Evolutionary conservation across 192 early-diverging fungal genomes (phyloP), one percentile per base, ranked within the genome.

Genomic region (Umbelopsis sp.): DNA sequence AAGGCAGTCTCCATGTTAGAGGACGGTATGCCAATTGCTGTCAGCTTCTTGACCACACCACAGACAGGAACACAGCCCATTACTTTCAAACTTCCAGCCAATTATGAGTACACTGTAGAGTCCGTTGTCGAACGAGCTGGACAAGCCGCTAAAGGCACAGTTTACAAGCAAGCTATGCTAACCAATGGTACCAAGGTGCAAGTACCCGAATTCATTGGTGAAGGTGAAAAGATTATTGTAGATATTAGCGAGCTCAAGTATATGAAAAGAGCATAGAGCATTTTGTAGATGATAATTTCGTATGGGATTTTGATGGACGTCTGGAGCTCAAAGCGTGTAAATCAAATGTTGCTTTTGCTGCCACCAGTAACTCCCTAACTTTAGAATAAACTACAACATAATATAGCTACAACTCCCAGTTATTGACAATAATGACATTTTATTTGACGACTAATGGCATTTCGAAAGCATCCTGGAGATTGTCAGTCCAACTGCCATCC

Each of bases 161-260:
- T 85, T 0, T 91, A 83, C 68, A 88, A 91, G 70, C 80, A 84
- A 4, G 93, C 91, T 14, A 79, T 76, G 17, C 78, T 95, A 16
- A 83, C 86, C 22, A 89, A 89, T 51, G 91, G 90, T 5, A 85
- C 83, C 31, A 82, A 78, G 44, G 83, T 96, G 17, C 81, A 81
- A 74, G 91, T 96, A 9, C 95, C 95, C 12, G 89, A 92, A 72
- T 95, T 95, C 87, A 85, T 95, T 29, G 87, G 91, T 72, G 77
- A 81, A 14, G 93, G 93, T 29, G 95, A 96, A 41, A 82, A 76
- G 47, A 85, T 96, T 22, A 53, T 91, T 2, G 87, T 96, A 26
- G 90, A 95, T 78, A 76, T 93, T 14, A 80, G 87, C 21, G 80
- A 86, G 16, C 71, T 84, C 31, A 83, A 80, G 31, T 95, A 95